These are phyloP conservation scores for Arabidopsis hybrid DNA, from an alignment of 441 rosid species.

Conservation along the genomic window DNA sequence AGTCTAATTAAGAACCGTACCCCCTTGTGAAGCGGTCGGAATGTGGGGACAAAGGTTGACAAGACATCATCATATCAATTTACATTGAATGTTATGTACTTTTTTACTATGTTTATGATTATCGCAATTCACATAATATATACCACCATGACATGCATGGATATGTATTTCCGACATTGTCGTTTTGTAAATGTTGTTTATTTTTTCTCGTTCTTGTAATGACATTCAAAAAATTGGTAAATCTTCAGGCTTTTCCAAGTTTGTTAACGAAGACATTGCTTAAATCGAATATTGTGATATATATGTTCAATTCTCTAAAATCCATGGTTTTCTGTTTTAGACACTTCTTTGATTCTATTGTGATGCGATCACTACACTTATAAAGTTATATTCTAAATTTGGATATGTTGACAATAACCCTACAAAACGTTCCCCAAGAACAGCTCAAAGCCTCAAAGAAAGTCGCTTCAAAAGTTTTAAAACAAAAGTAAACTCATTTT, in stretches of 20 bases:
- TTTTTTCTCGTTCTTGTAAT: slow-evolving; percentile 10
- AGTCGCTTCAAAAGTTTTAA: slow-evolving; percentile 11
- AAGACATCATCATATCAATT: slow-evolving; percentile 36
- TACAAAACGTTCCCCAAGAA: slow-evolving; percentile 13
- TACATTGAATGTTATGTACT: slow-evolving; percentile 36
- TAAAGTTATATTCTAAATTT: background rate
- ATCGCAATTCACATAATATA: background rate
- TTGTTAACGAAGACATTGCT: background rate
- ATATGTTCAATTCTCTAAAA: background rate
- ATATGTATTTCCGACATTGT: slow-evolving; percentile 32
- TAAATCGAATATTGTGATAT: background rate
- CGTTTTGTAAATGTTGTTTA: slow-evolving; percentile 40
- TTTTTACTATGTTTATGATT: slow-evolving; percentile 32
- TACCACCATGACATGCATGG: slow-evolving; percentile 38
- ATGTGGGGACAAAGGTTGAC: slow-evolving; percentile 39
- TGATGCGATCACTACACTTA: background rate
- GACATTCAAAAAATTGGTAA: slow-evolving; percentile 9
- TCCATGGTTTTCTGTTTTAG: background rate
- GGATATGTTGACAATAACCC: background rate
- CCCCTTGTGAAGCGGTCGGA: slow-evolving; percentile 40
- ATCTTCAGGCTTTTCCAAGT: background rate
- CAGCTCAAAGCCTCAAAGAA: background rate
- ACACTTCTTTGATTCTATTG: no score
- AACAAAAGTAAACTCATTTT: slow-evolving; percentile 6
- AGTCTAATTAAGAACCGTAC: slow-evolving; percentile 32